These are phyloP conservation scores for Boletus vermiculosoides DNA, from an alignment of 768 basidiomycete genomes.

Conservation along the genomic window DNA sequence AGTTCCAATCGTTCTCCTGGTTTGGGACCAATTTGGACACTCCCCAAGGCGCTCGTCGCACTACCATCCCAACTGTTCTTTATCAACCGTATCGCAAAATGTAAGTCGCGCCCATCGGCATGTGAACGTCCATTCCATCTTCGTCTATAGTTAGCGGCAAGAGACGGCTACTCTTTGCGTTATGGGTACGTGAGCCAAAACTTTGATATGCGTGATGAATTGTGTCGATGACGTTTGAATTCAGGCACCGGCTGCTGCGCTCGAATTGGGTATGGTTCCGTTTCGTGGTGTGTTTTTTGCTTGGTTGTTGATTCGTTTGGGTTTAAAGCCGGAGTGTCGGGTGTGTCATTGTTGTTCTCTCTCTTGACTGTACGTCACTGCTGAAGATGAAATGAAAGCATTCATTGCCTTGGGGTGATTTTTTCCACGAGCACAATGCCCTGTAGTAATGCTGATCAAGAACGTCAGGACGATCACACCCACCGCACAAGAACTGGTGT, in stretches of 20 bases:
- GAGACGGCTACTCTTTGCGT: slow-evolving; percentile 8
- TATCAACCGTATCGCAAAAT: slow-evolving; percentile 18
- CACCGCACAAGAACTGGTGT: slow-evolving; percentile 10
- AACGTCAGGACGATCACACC: slow-evolving; percentile 11
- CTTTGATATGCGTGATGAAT: not conserved
- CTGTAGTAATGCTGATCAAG: not conserved
- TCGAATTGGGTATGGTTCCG: slow-evolving; percentile 14
- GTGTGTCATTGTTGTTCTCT: slow-evolving; percentile 3
- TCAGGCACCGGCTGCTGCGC: slow-evolving; percentile 15
- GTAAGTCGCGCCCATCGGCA: slow-evolving; percentile 5
- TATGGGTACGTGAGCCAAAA: slow-evolving; percentile 14
- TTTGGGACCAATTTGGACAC: not conserved
- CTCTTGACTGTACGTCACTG: not conserved
- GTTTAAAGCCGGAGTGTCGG: slow-evolving; percentile 9
- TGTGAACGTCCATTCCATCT: not conserved
- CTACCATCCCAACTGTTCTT: slow-evolving; percentile 21
- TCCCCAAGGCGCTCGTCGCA: slow-evolving; percentile 11
- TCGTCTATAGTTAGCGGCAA: slow-evolving; percentile 14
- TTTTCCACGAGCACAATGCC: not conserved
- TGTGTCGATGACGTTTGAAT: slow-evolving; percentile 4
- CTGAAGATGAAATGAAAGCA: slow-evolving; percentile 9
- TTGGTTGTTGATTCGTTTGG: not conserved
- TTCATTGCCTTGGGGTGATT: slow-evolving; percentile 15
- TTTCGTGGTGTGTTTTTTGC: not conserved
- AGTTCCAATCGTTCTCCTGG: not conserved